Conservation (phyloP, 192 early-diverging fungal genomes). For the Coemansia sp. region DNA sequence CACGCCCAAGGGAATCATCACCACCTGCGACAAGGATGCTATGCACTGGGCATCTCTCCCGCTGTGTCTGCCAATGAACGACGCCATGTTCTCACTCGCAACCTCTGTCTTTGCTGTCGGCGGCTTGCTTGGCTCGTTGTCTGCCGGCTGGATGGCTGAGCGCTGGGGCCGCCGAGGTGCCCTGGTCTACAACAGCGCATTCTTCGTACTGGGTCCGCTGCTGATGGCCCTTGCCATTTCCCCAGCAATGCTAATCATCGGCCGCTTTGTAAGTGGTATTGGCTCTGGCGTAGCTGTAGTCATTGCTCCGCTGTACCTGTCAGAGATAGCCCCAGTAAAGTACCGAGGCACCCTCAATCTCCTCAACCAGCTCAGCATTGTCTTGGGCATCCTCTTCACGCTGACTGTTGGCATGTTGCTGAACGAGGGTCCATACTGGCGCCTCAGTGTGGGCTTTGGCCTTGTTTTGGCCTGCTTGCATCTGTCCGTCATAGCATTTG, state of each 20-base stretch:
- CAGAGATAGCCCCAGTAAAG: constrained; percentile 75
- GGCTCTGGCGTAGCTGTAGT: constrained; percentile 76
- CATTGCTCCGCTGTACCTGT: constrained; percentile 79
- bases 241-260: constrained; percentile 57
- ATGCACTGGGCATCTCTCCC: constrained; percentile 50
- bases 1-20: constrained; percentile 50
- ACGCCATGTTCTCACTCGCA: constrained; percentile 58
- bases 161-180: constrained; percentile 70
- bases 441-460: constrained; percentile 68
- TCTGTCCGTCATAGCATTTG: constrained; percentile 49
- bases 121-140: constrained; percentile 69
- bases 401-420: constrained; percentile 68
- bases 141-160: constrained; percentile 67
- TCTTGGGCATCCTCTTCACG: constrained; percentile 77
- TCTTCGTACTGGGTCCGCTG: constrained; percentile 64
- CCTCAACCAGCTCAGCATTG: constrained; percentile 85
- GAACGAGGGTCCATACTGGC: constrained; percentile 69
- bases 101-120: constrained; percentile 51
- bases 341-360: constrained; percentile 74
- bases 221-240: constrained; percentile 66
- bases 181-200: constrained; percentile 66
- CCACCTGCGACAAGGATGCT: constrained; percentile 32
- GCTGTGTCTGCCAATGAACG: constrained; percentile 71
- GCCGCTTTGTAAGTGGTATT: constrained; percentile 78
- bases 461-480: constrained; percentile 62